Percentiles rank a stretch among this genome's conserved stretches.
phyloP scores from a whole-genome alignment of 768 basidiomycete species.

The Mycena filopes region DNA sequence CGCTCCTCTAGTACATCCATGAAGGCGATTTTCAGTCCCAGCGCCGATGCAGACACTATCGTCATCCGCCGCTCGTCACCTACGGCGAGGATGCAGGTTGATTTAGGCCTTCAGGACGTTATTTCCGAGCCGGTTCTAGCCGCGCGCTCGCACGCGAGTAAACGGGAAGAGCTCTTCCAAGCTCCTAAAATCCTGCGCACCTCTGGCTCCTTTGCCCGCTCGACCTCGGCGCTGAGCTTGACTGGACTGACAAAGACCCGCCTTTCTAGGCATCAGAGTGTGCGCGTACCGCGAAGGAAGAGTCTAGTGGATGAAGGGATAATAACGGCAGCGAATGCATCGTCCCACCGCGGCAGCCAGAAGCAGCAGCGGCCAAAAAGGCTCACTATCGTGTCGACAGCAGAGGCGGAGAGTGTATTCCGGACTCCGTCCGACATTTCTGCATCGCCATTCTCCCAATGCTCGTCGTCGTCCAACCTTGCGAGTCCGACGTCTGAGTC shows the following conservation, averaged over 20 bases:
- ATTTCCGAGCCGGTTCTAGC: slow-evolving; percentile 78
- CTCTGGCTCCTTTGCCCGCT: slow-evolving; percentile 57
- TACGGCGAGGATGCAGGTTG: slow-evolving; percentile 74
- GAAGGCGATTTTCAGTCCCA: slow-evolving; percentile 66
- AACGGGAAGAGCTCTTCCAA: slow-evolving; percentile 72
- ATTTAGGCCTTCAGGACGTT: slow-evolving; percentile 83
- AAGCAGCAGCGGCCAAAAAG: slow-evolving; percentile 46
- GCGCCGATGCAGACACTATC: slow-evolving; percentile 66
- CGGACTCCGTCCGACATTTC: slow-evolving; percentile 35
- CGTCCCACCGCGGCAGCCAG: slow-evolving; percentile 32
- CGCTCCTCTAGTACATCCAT: slow-evolving; percentile 74
- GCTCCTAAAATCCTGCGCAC: slow-evolving; percentile 53
- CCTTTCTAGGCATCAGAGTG: slow-evolving; percentile 75
- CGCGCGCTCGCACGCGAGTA: slow-evolving; percentile 72
- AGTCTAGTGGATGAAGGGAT: slow-evolving; percentile 55
- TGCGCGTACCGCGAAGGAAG: slow-evolving; percentile 70
- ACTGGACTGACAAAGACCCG: slow-evolving; percentile 71
- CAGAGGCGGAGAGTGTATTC: slow-evolving; percentile 40
- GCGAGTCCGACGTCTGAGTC: slow-evolving; percentile 33
- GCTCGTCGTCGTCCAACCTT: slow-evolving; percentile 42
- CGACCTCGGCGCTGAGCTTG: slow-evolving; percentile 69
- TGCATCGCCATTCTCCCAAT: slow-evolving; percentile 53
- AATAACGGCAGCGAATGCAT: slow-evolving; percentile 32
- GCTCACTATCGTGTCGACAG: slow-evolving; percentile 48
- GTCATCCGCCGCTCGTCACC: slow-evolving; percentile 76